Base-by-base conservation (phyloP, 1,284 basidiomycete genomes). In the Malassezia furfur region DNA sequence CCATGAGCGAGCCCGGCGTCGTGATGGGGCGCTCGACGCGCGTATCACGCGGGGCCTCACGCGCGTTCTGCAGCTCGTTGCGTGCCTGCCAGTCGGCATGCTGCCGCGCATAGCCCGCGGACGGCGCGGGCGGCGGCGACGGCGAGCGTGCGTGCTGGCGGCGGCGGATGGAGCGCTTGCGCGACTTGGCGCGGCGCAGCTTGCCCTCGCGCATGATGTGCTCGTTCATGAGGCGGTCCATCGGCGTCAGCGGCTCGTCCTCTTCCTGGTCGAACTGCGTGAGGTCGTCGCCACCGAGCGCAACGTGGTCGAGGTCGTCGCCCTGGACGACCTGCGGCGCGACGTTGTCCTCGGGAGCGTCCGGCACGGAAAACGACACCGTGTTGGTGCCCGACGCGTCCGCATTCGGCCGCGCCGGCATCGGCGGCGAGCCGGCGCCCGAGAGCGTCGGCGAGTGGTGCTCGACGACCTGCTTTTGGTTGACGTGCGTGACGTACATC, bases 201-300 rank as follows among this genome's bases (percentile, higher is more conserved):
- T 81, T 83, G 12, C 88, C 87, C 68, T 85, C 82, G 61, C 82
- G 82, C 65, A 80, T 81, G 34, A 91, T 78, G 36, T 77, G 77
- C 41, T 78, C 76, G 54, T 81, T 85, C 36, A 91, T 78, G 62
- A 78, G 77, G 19, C 77, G 77, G 68, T 90, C 86, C 17, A 81
- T 83, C 0, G 82, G 81, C 5, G 82, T 75, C 3, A 78, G 78
- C 28, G 80, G 77, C 64, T 55, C 61, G 34, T 87, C 84, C 59
- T 86, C 81, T 60, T 88, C 77, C 25, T 85, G 86, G 59, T 88
- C 86, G 64, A 86, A 90, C 64, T 88, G 85, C 7, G 86, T 88
- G 51, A 86, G 77, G 63, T 88, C 86, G 15, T 85, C 76, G 0
- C 82, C 79, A 48, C 82, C 79, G 53, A 83, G 80, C 21, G 76